These are phyloP conservation scores for Ustilago xerochloae DNA, from an alignment of 1,284 basidiomycete genomes.

Conservation along the genomic window DNA sequence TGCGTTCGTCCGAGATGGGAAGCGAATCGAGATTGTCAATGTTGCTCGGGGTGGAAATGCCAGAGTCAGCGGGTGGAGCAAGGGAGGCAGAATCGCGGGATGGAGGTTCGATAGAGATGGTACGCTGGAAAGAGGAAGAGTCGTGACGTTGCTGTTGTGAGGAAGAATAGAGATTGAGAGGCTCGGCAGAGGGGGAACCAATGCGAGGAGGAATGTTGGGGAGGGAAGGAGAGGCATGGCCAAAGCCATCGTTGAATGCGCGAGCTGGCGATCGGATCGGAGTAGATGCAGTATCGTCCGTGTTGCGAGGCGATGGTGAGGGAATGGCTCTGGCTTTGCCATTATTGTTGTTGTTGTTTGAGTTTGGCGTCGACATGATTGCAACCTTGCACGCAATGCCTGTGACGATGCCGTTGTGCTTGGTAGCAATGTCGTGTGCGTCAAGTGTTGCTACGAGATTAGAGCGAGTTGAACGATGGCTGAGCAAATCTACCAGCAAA, in stretches of 20 bases:
- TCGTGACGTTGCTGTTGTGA: conserved; percentile 40
- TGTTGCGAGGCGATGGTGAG: conserved; percentile 3
- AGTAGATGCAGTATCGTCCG: conserved; percentile 12
- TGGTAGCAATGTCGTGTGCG: background rate
- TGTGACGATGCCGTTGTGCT: background rate
- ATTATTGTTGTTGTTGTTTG: too few relatives aligned
- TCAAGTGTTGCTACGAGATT: too few relatives aligned
- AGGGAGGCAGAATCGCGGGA: conserved; percentile 42
- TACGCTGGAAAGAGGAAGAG: conserved; percentile 26
- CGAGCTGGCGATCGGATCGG: conserved; percentile 43
- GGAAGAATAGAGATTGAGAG: conserved; percentile 35
- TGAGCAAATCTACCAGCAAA: too few relatives aligned
- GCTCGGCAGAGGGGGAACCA: conserved; percentile 47
- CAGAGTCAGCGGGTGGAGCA: conserved; percentile 42
- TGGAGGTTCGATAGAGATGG: conserved; percentile 32
- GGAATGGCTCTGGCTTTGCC: conserved; percentile 42
- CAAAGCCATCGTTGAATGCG: conserved; percentile 20
- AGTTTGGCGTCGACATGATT: conserved; percentile 40
- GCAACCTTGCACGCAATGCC: background rate
- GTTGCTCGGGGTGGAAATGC: conserved; percentile 50
- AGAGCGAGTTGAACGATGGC: background rate
- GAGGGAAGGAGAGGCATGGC: conserved; percentile 38
- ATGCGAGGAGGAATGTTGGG: conserved; percentile 57
- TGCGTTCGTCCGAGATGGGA: conserved; percentile 61
- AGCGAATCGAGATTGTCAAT: conserved; percentile 54